phyloP scores from a whole-genome alignment of 345 rosid species.

The Arabidopsis arenosa region DNA sequence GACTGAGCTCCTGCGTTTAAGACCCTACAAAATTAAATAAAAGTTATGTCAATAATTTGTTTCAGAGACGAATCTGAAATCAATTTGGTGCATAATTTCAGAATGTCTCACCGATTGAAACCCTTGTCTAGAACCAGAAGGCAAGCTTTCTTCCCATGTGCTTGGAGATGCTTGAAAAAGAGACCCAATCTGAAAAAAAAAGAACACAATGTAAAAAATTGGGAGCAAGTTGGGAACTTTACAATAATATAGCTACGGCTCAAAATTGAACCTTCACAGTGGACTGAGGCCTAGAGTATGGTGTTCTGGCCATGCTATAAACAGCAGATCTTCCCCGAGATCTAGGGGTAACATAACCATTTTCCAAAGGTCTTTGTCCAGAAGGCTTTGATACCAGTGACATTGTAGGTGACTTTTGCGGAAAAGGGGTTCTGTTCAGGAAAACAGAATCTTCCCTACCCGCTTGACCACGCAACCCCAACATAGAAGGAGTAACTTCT shows the following conservation, averaged over 20 bases:
- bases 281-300: conserved; percentile 74
- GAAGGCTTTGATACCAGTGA: conserved; percentile 62
- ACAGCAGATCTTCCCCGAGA: conserved; percentile 86
- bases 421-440: conserved; percentile 45
- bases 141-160: conserved; percentile 52
- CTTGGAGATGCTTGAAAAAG: conserved; percentile 52
- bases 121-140: conserved; percentile 68
- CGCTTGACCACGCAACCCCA: conserved; percentile 53
- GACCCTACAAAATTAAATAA: conserved; percentile 54
- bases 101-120: conserved; percentile 43
- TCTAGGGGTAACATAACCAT: conserved; percentile 81
- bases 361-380: conserved; percentile 53
- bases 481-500: conserved; percentile 65
- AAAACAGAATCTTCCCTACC: conserved; percentile 55
- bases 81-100: conserved; percentile 3
- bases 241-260: conserved; percentile 1
- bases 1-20: conserved; percentile 78
- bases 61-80: neutral
- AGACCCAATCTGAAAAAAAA: conserved; percentile 51
- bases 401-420: conserved; percentile 55
- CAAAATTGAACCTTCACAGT: conserved; percentile 61
- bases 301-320: conserved; percentile 89
- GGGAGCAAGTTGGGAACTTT: conserved; percentile 4
- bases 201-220: conserved; percentile 6
- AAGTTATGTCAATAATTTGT: conserved; percentile 25